These are phyloP conservation scores for Aureococcus anophagefferens DNA, from an alignment of 108 stramenopile genomes.

Conservation along the genomic window DNA sequence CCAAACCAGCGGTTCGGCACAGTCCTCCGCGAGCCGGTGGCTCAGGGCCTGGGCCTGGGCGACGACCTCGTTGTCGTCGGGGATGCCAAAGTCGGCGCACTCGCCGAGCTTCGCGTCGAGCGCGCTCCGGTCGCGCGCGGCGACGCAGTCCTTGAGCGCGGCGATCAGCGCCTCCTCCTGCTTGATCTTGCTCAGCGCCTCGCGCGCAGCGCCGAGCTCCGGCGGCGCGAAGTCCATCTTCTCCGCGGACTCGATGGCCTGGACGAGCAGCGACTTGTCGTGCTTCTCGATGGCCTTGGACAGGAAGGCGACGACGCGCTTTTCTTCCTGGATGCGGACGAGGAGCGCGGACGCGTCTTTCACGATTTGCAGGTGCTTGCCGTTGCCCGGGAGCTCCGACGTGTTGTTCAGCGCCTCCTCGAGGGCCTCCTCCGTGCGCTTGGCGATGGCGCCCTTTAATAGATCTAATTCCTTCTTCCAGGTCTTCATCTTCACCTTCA, in stretches of 20 bases:
- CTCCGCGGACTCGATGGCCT: constrained; percentile 25
- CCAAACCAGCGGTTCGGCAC: no score
- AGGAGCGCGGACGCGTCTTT: constrained; percentile 24
- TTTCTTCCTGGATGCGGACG: constrained; percentile 32
- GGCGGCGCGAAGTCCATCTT: constrained; percentile 14
- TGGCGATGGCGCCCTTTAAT: constrained; percentile 28
- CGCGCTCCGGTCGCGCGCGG: constrained; percentile 21
- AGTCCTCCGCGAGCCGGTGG: constrained; percentile 33
- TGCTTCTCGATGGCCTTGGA: constrained; percentile 21
- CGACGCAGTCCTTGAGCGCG: constrained; percentile 19
- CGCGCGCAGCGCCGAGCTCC: background rate
- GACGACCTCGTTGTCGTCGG: constrained; percentile 26
- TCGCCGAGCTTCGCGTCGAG: constrained; percentile 26
- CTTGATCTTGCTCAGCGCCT: constrained; percentile 18
- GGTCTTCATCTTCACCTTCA: constrained; percentile 4
- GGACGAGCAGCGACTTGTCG: constrained; percentile 26
- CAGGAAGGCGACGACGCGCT: constrained; percentile 16
- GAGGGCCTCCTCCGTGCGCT: constrained; percentile 21
- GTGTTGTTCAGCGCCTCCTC: constrained; percentile 6
- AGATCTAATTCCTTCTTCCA: constrained; percentile 25
- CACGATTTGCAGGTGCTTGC: no score
- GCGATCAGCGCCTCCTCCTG: constrained; percentile 30
- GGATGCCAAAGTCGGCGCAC: constrained; percentile 16
- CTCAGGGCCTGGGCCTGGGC: constrained; percentile 29
- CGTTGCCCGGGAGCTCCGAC: constrained; percentile 24